Evolutionary conservation across 441 rosid species (phyloP), one percentile per base, ranked within the genome.

Genomic region (Geranium incanum): DNA sequence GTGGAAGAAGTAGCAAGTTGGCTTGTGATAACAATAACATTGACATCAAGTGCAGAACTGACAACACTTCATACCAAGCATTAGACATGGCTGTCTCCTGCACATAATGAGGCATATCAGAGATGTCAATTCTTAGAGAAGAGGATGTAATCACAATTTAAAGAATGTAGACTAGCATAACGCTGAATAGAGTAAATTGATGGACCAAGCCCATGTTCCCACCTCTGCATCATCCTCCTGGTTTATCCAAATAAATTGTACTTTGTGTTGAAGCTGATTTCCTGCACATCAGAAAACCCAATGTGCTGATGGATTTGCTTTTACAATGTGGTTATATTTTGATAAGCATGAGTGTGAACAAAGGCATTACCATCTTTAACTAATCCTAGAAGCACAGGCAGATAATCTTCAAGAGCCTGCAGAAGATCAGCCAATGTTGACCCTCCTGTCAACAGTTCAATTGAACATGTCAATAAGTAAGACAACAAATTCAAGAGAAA

Each of bases 41-140:
- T 19, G 99, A 98, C 98, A 93, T 91, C 86, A 95, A 83, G 84
- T 95, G 99, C 86, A 95, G 84, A 75, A 95, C 93, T 38, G 99
- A 95, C 81, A 95, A 82, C 50, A 90, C 81, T 84, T 93, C 99
- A 73, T 89, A 93, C 98, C 99, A 95, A 55, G 90, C 90, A 79
- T 85, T 86, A 69, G 86, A 83, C 82, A 93, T 83, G 23, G 88
- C 77, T 48, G 99, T 89, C 84, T 95, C 98, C 99, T 95, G 97
- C 77, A 80, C 81, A 81, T 69, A 63, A 66, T 59, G 38, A 11
- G n/a, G 33, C 65, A 75, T 43, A 71, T 80, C 48, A 85, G 68
- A 73, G 68, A 69, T 67, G 23, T 23, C 60, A 74, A 78, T 66
- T 64, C 59, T 38, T 64, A 36, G 37, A 59, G 57, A 57, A 39